These are phyloP conservation scores for Pseudopyricularia javanii DNA, from an alignment of 2,329 filamentous ascomycete genomes.

Conservation along the genomic window DNA sequence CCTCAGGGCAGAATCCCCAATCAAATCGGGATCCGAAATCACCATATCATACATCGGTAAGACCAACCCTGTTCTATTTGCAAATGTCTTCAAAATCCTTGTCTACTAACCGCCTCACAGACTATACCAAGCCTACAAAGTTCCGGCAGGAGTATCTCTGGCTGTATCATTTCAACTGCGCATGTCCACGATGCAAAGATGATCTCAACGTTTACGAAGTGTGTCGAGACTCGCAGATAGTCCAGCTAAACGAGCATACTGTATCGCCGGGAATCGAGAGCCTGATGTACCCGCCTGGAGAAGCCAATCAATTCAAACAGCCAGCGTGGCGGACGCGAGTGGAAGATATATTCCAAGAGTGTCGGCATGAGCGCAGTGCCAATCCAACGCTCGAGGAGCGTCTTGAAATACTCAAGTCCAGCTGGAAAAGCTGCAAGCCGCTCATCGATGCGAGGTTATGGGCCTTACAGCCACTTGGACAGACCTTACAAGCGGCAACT, in stretches of 20 bases:
- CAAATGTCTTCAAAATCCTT: background rate
- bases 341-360: constrained; percentile 18
- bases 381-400: constrained; percentile 4
- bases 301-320: constrained; percentile 14
- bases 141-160: constrained; percentile 28
- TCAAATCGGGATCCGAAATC: constrained; percentile 41
- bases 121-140: constrained; percentile 31
- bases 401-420: constrained; percentile 15
- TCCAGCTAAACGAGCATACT: constrained; percentile 31
- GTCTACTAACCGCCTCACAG: constrained; percentile 15
- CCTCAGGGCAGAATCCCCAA: constrained; percentile 34
- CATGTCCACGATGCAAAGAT: constrained; percentile 33
- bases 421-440: constrained; percentile 24
- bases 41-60: constrained; percentile 50
- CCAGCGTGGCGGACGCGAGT: constrained; percentile 10
- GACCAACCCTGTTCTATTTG: constrained; percentile 5
- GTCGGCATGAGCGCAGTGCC: constrained; percentile 8
- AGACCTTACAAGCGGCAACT: constrained; percentile 29
- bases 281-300: constrained; percentile 18
- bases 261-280: constrained; percentile 25
- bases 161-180: constrained; percentile 40
- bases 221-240: constrained; percentile 25
- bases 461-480: constrained; percentile 36
- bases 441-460: constrained; percentile 25
- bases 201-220: constrained; percentile 43